Evolutionary conservation across 768 basidiomycete species (phyloP).

Genomic region (Podaxis carcinomalis): DNA sequence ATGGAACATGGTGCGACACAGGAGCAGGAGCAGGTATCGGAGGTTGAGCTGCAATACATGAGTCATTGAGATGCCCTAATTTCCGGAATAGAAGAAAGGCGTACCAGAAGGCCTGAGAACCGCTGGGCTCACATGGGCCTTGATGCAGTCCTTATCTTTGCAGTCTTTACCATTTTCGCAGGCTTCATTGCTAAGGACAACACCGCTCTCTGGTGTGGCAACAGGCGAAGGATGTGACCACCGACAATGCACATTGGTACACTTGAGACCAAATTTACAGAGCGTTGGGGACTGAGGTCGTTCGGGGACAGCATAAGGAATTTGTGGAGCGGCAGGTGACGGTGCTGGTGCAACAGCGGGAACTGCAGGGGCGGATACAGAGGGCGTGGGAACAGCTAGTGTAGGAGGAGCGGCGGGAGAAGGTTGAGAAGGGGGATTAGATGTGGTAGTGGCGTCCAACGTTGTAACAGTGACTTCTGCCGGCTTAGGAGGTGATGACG

Average conservation of each 20-base stretch:
- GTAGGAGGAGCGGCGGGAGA: constrained; percentile 17
- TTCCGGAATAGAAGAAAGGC: constrained; percentile 13
- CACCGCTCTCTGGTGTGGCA: constrained; percentile 89
- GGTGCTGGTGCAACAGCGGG: constrained; percentile 27
- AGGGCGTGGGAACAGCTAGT: constrained; percentile 19
- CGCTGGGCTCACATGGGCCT: constrained; percentile 88
- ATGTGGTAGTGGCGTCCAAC: constrained; percentile 17
- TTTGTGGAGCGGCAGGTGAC: constrained; percentile 28
- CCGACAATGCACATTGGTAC: constrained; percentile 84
- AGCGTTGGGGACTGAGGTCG: constrained; percentile 84
- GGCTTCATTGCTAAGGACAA: constrained; percentile 90
- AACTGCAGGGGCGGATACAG: constrained; percentile 23
- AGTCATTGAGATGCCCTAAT: constrained; percentile 13
- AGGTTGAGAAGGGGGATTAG: constrained; percentile 4
- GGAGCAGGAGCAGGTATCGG: constrained; percentile 12
- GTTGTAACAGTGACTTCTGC: constrained; percentile 12
- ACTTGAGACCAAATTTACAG: constrained; percentile 92
- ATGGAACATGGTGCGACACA: constrained; percentile 25
- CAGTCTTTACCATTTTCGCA: constrained; percentile 89
- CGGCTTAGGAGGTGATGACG: constrained; percentile 7
- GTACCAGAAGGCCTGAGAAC: constrained; percentile 63
- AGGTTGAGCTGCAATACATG: constrained; percentile 14
- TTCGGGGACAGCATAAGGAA: constrained; percentile 60
- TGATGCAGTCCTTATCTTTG: constrained; percentile 90
- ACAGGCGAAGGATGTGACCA: constrained; percentile 97